Percentiles rank a stretch among this genome's conserved stretches.
Evolutionary conservation across 305 asterid species (phyloP).

Genomic region (Solanum hybrid): DNA sequence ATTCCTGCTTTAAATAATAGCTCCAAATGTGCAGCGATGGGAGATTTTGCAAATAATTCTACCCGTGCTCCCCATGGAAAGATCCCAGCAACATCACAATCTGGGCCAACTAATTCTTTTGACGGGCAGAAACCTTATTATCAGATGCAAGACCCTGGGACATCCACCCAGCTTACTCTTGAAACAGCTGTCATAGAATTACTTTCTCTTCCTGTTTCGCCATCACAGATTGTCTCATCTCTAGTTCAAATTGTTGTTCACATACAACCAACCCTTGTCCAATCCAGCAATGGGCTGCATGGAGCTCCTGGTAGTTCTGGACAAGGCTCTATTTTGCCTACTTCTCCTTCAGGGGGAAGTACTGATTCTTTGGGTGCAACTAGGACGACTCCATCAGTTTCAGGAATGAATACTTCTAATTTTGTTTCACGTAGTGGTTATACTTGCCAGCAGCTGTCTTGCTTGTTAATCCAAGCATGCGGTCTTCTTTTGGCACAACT

Average conservation of each 20-base stretch:
- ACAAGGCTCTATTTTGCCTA: constrained; percentile 77
- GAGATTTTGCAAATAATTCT: constrained; percentile 40
- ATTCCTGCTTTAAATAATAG: constrained; percentile 72
- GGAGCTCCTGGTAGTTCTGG: constrained; percentile 38
- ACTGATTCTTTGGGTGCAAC: constrained; percentile 76
- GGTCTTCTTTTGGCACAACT: constrained; percentile 96
- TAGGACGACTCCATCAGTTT: constrained; percentile 45
- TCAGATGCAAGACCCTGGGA: constrained; percentile 97
- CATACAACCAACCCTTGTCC: constrained; percentile 93
- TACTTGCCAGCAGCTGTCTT: constrained; percentile 91
- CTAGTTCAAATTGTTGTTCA: constrained; percentile 95
- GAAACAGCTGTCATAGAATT: constrained; percentile 96
- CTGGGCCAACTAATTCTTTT: constrained; percentile 42
- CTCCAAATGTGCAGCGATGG: constrained; percentile 50
- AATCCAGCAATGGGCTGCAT: constrained; percentile 74
- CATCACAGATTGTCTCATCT: constrained; percentile 76
- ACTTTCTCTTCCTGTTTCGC: constrained; percentile 79
- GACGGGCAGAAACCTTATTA: constrained; percentile 88
- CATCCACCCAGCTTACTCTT: constrained; percentile 81
- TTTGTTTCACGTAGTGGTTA: constrained; percentile 91
- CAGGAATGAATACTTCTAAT: constrained; percentile 59
- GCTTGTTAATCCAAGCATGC: constrained; percentile 94
- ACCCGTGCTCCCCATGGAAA: constrained; percentile 44
- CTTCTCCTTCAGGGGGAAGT: constrained; percentile 99
- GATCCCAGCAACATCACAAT: constrained; percentile 45